Base-by-base conservation (phyloP, 1,284 basidiomycete genomes). In the Ustilago trichophora region DNA sequence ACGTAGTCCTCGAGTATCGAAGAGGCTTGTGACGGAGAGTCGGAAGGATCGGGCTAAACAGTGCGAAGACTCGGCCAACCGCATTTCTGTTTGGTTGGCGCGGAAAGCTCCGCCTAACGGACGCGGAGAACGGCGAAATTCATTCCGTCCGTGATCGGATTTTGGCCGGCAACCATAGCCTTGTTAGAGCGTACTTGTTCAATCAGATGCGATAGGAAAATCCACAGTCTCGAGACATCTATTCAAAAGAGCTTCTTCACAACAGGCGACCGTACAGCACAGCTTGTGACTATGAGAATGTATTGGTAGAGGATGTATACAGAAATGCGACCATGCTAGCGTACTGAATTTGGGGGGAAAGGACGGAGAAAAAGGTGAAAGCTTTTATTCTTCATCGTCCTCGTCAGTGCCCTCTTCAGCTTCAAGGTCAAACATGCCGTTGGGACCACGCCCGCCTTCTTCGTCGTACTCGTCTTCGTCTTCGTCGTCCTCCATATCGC, bases 401-500 rank as follows among this genome's bases (percentile, higher is more conserved):
- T 60, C 64, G 32, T 67, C 62, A 19, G 58, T 60, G 36, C 68
- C 58, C 42, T 73, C 68, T 38, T 72, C 68, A 33, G 63, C 59
- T 49, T 68, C 63, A 29, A 68, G 57, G 46, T 71, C 68, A 26
- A 68, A 63, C 63, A 66, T 67, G 48, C 64, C 55, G 37, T 67
- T 71, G 31, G 68, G 51, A 0, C 54, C 55, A 21, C 52, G 31
- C 25, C 49, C 64, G 13, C 55, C 69, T 3, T 57, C 62, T 46
- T 63, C 65, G n/a, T 60, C 56, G 43, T 70, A 59, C 32, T 70
- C 67, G n/a, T 70, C 67, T 37, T 70, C 66, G n/a, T 70, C 67
- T 4, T 68, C 62, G 26, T 68, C 65, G 18, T 62, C 65, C 25
- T 66, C 63, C 53, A 62, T 57, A 24, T 72, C 63, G 47, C 58